A percentile compares a stretch with the other conserved stretches of the same genome.
Conservation (phyloP, 306 rosid species). For the Rosa rugosa region DNA sequence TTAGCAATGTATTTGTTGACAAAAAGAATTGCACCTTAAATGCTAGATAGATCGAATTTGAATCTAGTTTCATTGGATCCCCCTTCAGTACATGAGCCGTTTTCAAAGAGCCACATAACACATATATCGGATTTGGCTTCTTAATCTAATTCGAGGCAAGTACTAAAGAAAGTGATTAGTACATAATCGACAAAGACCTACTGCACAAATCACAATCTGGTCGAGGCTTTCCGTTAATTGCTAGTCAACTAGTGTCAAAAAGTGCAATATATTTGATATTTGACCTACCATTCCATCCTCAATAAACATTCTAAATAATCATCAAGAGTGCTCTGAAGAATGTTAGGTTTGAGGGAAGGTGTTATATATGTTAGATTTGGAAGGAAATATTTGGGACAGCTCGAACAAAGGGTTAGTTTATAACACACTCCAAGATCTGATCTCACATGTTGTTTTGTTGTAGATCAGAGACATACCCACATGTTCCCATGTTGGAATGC, state of each 20-base stretch:
- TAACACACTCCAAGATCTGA: not conserved
- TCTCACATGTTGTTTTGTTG: not conserved
- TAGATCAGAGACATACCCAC: not conserved
- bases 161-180: not conserved
- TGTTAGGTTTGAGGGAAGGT: not conserved
- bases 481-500: conserved; percentile 2
- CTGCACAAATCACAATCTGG: not conserved
- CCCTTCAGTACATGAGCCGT: not conserved
- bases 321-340: not conserved
- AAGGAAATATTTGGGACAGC: too few relatives aligned
- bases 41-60: too few relatives aligned
- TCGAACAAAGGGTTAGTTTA: not conserved
- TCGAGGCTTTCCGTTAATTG: not conserved
- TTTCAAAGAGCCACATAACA: not conserved
- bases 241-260: not conserved
- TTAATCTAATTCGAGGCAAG: not conserved
- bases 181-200: not conserved
- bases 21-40: too few relatives aligned
- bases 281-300: conserved; percentile 3
- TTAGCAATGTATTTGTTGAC: too few relatives aligned
- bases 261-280: not conserved
- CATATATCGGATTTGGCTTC: not conserved
- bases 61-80: too few relatives aligned
- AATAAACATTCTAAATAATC: not conserved
- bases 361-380: not conserved